Evolutionary conservation across 257 asterid species (phyloP), one percentile per base, ranked within the genome.

Genomic region (Solanum sitiens): DNA sequence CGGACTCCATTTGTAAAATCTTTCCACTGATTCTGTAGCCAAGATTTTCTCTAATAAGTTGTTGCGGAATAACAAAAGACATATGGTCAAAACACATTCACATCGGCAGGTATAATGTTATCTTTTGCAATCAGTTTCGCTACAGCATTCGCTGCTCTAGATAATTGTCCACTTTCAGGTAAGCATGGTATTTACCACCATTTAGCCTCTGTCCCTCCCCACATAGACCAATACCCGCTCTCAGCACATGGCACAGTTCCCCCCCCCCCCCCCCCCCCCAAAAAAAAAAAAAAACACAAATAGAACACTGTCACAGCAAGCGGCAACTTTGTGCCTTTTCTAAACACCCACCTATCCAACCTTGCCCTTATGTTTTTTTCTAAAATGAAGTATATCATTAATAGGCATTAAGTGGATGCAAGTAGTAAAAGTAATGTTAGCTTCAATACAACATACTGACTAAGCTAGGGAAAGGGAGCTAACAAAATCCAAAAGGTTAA

Each of bases 1-100:
- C 92, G 25, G 95, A 89, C 92, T 95, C 99, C 93, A 95, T 73
- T 89, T 97, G 96, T 83, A 97, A 88, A 89, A 95, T 93, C 94
- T 92, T 95, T 65, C 99, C 99, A 40, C 93, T 85, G 87, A 97
- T 92, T 91, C 99, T 97, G 96, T 79, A 89, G 88, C 88, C 25
- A 85, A 80, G 86, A n/a, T 89, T 73, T 87, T 30, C 86, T 86
- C 86, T 93, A 86, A 87, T 93, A 86, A 86, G 59, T 44, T 63
- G 82, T 76, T 76, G 88, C 33, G 32, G 72, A 39, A 83, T 85
- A 88, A 74, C 84, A 83, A 85, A 59, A 5, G 70, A 44, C 85
- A 47, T 30, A 80, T 80, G 68, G 67, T 47, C 85, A 80, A 77
- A 77, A 47, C 20, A 80, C 32, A 80, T 30, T 80, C 68, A 47